These are phyloP conservation scores for Oryza nivara DNA, from an alignment of 176 grass and related monocot species.

Conservation along the genomic window DNA sequence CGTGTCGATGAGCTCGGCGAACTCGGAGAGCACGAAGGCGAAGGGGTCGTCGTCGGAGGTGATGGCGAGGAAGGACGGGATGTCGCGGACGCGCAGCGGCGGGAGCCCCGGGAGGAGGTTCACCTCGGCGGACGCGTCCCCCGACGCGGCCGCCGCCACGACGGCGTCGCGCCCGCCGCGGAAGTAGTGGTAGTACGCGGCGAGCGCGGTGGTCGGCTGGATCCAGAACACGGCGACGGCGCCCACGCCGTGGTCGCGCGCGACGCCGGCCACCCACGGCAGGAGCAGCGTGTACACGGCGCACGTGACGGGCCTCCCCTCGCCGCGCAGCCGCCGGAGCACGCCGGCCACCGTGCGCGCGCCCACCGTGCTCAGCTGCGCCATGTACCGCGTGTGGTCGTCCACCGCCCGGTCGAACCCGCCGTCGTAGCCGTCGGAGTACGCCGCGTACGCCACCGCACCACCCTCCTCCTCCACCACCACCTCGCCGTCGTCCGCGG, in stretches of 20 bases:
- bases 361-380: constrained; percentile 15
- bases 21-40: constrained; percentile 36
- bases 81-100: constrained; percentile 46
- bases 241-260: constrained; percentile 41
- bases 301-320: constrained; percentile 47
- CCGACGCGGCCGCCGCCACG: constrained; percentile 6
- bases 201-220: constrained; percentile 61
- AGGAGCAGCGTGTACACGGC: constrained; percentile 61
- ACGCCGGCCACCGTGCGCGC: constrained; percentile 39
- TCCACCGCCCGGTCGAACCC: constrained; percentile 45
- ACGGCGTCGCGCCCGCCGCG: constrained; percentile 46
- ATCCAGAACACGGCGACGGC: constrained; percentile 65
- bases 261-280: constrained; percentile 58
- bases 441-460: constrained; percentile 38
- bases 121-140: constrained; percentile 23
- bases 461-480: constrained; percentile 16
- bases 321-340: constrained; percentile 36
- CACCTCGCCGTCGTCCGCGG: constrained; percentile 8
- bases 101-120: constrained; percentile 51
- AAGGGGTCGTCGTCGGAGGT: constrained; percentile 51
- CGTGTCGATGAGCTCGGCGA: constrained; percentile 46
- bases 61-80: constrained; percentile 64
- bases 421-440: constrained; percentile 69
- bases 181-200: constrained; percentile 63
- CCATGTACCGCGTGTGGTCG: constrained; percentile 43